Evolutionary conservation across 805 yeast genomes (phyloP).

Genomic region (Candida golubevii): DNA sequence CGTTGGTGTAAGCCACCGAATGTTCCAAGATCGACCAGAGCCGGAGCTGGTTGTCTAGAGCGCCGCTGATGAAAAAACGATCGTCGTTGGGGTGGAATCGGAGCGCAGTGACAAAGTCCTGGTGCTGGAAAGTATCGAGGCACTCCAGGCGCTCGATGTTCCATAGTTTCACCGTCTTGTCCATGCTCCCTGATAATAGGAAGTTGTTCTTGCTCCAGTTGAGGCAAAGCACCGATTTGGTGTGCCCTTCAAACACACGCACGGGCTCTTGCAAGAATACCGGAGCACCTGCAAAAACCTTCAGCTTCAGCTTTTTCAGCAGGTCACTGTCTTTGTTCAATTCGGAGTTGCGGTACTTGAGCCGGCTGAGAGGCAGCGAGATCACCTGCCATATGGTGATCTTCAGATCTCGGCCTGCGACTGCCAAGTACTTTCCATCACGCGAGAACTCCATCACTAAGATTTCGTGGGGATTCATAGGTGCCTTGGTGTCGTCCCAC

Average conservation of each 20-base stretch:
- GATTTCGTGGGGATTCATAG: constrained; percentile 43
- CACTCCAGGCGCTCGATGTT: constrained; percentile 66
- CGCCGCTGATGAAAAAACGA: constrained; percentile 78
- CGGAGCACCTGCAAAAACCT: constrained; percentile 53
- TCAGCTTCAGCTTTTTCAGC: constrained; percentile 12
- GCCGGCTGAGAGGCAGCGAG: constrained; percentile 63
- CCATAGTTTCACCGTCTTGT: constrained; percentile 79
- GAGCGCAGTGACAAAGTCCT: constrained; percentile 80
- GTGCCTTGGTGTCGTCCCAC: constrained; percentile 3
- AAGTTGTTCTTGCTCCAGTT: constrained; percentile 90
- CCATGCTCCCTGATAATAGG: constrained; percentile 77
- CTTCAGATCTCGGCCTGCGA: constrained; percentile 73
- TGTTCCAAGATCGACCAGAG: constrained; percentile 84
- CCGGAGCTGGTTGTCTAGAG: constrained; percentile 68
- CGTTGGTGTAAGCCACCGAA: constrained; percentile 47
- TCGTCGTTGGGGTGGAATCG: constrained; percentile 84
- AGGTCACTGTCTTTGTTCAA: constrained; percentile 10
- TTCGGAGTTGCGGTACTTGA: constrained; percentile 35
- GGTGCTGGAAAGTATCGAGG: constrained; percentile 60
- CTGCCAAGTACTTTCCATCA: constrained; percentile 81
- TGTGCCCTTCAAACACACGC: constrained; percentile 61
- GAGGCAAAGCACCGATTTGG: constrained; percentile 63
- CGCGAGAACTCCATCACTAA: constrained; percentile 69
- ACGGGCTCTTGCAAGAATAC: constrained; percentile 70
- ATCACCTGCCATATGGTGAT: constrained; percentile 79